Conservation (phyloP, 208 protist genomes). For the Leptomonas pyrrhocoris region DNA sequence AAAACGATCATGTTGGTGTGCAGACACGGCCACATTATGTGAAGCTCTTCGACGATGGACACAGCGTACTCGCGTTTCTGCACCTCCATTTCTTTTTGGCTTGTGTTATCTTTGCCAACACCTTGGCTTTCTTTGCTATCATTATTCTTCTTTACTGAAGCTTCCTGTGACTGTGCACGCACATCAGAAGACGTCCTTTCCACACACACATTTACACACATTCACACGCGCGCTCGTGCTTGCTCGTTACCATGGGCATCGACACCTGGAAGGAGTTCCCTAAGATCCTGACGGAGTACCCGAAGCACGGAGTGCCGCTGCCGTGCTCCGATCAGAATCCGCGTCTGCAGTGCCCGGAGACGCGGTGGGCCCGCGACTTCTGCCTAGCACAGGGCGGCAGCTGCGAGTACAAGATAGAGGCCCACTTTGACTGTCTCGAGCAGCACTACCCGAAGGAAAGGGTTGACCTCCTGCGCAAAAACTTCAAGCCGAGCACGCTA, state of each 20-base stretch:
- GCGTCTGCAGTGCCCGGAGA: slow-evolving; percentile 76
- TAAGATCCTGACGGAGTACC: slow-evolving; percentile 74
- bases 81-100: too few relatives aligned
- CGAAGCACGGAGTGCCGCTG: slow-evolving; percentile 76
- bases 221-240: background rate
- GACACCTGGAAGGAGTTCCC: slow-evolving; percentile 88
- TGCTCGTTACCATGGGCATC: slow-evolving; percentile 64
- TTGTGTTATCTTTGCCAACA: too few relatives aligned
- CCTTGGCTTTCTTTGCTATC: too few relatives aligned
- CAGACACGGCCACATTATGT: too few relatives aligned
- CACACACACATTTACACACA: background rate
- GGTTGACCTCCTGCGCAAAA: slow-evolving; percentile 78
- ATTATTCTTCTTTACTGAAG: too few relatives aligned
- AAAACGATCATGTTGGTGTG: too few relatives aligned
- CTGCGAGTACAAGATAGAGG: slow-evolving; percentile 93
- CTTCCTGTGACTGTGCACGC: too few relatives aligned
- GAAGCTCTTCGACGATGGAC: too few relatives aligned
- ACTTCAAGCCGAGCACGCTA: slow-evolving; percentile 83
- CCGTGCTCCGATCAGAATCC: slow-evolving; percentile 86
- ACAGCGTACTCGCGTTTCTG: too few relatives aligned
- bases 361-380: slow-evolving; percentile 85
- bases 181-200: too few relatives aligned
- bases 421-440: slow-evolving; percentile 89
- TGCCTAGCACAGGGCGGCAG: slow-evolving; percentile 81
- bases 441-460: slow-evolving; percentile 87